These are phyloP conservation scores for Amanita muscaria DNA, from an alignment of 768 basidiomycete species.

Conservation along the genomic window DNA sequence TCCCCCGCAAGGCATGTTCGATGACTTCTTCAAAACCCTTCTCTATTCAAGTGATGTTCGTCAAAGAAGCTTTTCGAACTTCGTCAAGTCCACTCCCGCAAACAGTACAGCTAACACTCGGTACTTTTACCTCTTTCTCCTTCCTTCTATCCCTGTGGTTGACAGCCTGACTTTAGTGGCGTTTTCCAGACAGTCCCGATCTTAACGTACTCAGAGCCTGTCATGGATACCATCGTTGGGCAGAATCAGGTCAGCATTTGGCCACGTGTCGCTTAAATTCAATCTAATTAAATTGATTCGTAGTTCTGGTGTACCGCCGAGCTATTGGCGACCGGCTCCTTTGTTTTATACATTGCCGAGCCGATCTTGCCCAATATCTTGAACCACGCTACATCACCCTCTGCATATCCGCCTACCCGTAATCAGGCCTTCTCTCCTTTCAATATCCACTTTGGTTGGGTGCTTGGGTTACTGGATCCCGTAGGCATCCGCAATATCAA, in stretches of 20 bases:
- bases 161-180: constrained; percentile 6
- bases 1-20: constrained; percentile 35
- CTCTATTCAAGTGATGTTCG: constrained; percentile 21
- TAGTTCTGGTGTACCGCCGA: background rate
- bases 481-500: constrained; percentile 26
- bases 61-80: constrained; percentile 25
- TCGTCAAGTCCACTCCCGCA: constrained; percentile 26
- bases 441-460: constrained; percentile 20
- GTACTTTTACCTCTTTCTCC: background rate
- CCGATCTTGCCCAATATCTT: constrained; percentile 34
- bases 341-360: constrained; percentile 33
- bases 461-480: constrained; percentile 11
- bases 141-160: no score
- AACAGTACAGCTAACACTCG: background rate
- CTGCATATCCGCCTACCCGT: constrained; percentile 36
- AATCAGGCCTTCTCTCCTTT: constrained; percentile 20
- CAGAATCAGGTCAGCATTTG: constrained; percentile 24
- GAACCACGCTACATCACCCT: constrained; percentile 24
- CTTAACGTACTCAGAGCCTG: no score
- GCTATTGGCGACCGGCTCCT: background rate
- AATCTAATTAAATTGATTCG: no score
- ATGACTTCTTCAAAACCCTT: constrained; percentile 35
- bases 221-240: constrained; percentile 27
- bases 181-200: no score
- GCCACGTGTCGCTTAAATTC: background rate